phyloP scores from a whole-genome alignment of 352 stramenopile species.

The Globisporangium cystogenes region DNA sequence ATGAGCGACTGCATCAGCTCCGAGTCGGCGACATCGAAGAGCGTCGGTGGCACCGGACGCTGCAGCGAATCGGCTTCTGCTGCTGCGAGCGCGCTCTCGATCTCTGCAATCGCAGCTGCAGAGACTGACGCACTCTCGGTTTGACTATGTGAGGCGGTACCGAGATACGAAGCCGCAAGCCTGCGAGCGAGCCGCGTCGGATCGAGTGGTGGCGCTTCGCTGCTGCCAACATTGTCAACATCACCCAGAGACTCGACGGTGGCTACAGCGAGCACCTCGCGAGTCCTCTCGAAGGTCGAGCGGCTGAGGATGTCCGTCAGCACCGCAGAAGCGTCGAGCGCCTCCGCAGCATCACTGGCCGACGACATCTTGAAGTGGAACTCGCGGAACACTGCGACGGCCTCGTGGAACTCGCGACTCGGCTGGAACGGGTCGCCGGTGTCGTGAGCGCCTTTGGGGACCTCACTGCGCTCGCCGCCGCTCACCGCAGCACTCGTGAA shows the following conservation, averaged over 20 bases:
- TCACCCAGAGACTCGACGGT: background rate
- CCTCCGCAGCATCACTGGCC: background rate
- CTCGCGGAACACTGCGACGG: constrained; percentile 42
- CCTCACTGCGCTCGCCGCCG: background rate
- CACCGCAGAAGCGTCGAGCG: background rate
- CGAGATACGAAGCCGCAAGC: background rate
- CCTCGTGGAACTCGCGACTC: constrained; percentile 49
- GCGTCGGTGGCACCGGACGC: constrained; percentile 15
- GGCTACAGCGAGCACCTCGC: constrained; percentile 10
- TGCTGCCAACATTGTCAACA: background rate
- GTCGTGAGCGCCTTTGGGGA: background rate
- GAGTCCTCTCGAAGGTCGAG: constrained; percentile 7
- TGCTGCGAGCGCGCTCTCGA: constrained; percentile 14
- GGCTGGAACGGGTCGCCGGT: constrained; percentile 16
- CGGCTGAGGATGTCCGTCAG: constrained; percentile 4
- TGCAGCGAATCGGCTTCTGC: background rate
- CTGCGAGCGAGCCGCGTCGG: background rate
- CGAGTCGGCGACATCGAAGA: constrained; percentile 54
- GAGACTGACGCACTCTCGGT: constrained; percentile 7
- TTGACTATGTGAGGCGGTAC: background rate
- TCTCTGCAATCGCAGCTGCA: constrained; percentile 23
- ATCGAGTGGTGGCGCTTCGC: background rate
- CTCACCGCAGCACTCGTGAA: background rate
- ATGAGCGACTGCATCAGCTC: constrained; percentile 35
- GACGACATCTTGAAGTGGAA: constrained; percentile 15